Evolutionary conservation across 495 filamentous ascomycete species (phyloP).

Genomic region (Mytilinidion resinicola): DNA sequence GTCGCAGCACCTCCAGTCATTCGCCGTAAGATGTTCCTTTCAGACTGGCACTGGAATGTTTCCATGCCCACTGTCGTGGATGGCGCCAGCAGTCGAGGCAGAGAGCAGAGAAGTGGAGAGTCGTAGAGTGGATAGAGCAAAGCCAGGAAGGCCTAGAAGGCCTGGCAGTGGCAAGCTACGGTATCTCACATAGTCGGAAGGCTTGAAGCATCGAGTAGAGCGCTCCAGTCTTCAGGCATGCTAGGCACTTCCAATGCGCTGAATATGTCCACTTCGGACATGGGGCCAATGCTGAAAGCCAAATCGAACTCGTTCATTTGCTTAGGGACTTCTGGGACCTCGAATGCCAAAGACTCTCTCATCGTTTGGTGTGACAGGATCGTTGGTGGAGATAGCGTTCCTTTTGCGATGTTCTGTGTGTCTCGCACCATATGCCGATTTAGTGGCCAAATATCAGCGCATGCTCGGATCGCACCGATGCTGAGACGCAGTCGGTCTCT

Average conservation of each 20-base stretch:
- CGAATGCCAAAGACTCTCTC: background rate
- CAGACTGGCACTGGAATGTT: no score
- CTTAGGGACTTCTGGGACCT: slow-evolving; percentile 12
- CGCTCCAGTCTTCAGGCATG: background rate
- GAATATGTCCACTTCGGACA: slow-evolving; percentile 18
- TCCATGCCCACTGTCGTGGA: no score
- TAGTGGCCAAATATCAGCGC: slow-evolving; percentile 15
- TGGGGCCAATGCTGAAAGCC: slow-evolving; percentile 2
- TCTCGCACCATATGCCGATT: slow-evolving; percentile 14
- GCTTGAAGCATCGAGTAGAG: background rate
- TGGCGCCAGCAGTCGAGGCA: no score
- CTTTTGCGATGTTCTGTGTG: slow-evolving; percentile 4
- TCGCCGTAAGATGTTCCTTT: no score
- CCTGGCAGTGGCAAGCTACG: no score
- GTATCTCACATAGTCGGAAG: no score
- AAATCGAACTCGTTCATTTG: slow-evolving; percentile 15
- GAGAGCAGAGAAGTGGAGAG: no score
- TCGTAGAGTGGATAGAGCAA: no score
- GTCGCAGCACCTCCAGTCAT: no score
- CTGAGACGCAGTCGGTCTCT: slow-evolving; percentile 19
- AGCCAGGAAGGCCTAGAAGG: no score
- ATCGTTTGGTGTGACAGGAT: background rate
- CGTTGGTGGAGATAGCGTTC: slow-evolving; percentile 2
- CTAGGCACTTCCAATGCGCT: slow-evolving; percentile 14
- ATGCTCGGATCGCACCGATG: slow-evolving; percentile 16